phyloP scores from a whole-genome alignment of 768 basidiomycete genomes.

The Macrolepiota albuminosa region DNA sequence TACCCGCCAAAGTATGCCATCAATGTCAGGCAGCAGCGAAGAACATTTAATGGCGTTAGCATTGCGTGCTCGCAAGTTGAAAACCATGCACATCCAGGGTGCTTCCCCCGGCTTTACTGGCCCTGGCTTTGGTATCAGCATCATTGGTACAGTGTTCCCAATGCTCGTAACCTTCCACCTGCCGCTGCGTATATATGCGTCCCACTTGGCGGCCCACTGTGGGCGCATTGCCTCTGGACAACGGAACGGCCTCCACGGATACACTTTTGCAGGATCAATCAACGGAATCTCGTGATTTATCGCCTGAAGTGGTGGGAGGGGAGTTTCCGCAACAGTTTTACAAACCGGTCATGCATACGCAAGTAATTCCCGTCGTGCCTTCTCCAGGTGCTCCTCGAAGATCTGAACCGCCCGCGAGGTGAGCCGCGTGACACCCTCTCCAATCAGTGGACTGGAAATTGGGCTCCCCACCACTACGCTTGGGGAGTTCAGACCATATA shows the following conservation, averaged over 20 bases:
- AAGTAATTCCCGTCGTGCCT: neutral
- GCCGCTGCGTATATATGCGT: neutral
- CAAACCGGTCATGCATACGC: neutral
- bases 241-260: neutral
- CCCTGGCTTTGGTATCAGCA: neutral
- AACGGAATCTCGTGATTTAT: neutral
- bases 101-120: neutral
- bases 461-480: neutral
- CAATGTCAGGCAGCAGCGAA: no score
- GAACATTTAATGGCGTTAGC: no score
- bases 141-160: neutral
- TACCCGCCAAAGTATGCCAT: no score
- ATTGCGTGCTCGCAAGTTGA: no score
- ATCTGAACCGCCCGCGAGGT: neutral
- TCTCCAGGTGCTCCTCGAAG: neutral
- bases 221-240: neutral
- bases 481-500: neutral
- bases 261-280: neutral
- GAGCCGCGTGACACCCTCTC: neutral
- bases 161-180: neutral
- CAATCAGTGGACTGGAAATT: neutral
- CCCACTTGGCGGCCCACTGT: neutral
- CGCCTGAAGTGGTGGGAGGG: neutral
- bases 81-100: neutral
- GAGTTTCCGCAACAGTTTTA: neutral